phyloP scores from a whole-genome alignment of 306 rosid genomes.

The Aeschynomene evenia region DNA sequence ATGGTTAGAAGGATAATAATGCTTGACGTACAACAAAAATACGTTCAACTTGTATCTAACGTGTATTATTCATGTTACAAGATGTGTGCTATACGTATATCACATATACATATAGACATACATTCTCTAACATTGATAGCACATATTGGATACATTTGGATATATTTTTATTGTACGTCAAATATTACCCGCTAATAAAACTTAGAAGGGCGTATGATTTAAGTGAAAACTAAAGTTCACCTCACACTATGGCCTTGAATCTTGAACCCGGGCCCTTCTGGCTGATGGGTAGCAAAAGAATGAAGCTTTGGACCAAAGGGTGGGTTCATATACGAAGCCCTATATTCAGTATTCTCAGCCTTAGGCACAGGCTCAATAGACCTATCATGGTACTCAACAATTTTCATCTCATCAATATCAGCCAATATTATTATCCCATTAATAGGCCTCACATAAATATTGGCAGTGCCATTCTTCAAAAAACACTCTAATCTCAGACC shows the following conservation, averaged over 20 bases:
- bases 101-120: too few relatives aligned
- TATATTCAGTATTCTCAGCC: slow-evolving; percentile 31
- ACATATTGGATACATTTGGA: too few relatives aligned
- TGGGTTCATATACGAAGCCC: slow-evolving; percentile 27
- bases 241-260: slow-evolving; percentile 27
- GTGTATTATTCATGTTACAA: too few relatives aligned
- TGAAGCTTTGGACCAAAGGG: slow-evolving; percentile 28
- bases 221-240: too few relatives aligned
- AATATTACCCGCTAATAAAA: too few relatives aligned
- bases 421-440: slow-evolving; percentile 30
- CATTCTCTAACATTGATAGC: too few relatives aligned
- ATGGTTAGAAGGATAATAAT: too few relatives aligned
- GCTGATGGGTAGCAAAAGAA: slow-evolving; percentile 9
- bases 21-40: too few relatives aligned
- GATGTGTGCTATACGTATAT: too few relatives aligned
- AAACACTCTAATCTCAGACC: slow-evolving; percentile 36
- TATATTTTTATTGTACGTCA: too few relatives aligned
- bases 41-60: too few relatives aligned
- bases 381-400: slow-evolving; percentile 19
- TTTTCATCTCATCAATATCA: slow-evolving; percentile 32
- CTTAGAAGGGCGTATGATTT: too few relatives aligned
- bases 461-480: background rate
- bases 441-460: slow-evolving; percentile 35
- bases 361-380: slow-evolving; percentile 20
- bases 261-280: slow-evolving; percentile 32